phyloP scores from a whole-genome alignment of 768 basidiomycete species.

The Rhodotorula paludigena region DNA sequence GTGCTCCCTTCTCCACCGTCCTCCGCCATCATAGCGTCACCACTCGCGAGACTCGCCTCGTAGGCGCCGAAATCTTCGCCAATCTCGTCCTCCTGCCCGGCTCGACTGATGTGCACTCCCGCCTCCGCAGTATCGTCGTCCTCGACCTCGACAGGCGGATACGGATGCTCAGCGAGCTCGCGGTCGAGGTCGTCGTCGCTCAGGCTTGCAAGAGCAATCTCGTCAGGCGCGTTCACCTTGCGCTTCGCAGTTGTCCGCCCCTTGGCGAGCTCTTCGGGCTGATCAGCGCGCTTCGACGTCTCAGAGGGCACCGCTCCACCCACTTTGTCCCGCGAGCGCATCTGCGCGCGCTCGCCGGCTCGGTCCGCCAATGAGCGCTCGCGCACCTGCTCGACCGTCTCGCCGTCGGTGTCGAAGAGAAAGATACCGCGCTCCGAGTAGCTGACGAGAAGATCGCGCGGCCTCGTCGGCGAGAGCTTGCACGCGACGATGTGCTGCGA shows the following conservation, averaged over 20 bases:
- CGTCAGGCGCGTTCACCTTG: neutral
- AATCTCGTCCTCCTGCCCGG: neutral
- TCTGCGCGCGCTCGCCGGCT: no score
- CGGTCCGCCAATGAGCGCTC: no score
- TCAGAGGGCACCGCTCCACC: no score
- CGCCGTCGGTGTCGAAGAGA: constrained; percentile 37
- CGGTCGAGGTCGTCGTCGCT: neutral
- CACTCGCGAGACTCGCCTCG: no score
- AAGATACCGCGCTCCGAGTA: constrained; percentile 36
- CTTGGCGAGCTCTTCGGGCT: no score
- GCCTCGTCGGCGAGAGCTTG: constrained; percentile 29
- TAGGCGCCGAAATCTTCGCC: no score
- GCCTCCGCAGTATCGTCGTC: no score
- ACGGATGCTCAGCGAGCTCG: neutral
- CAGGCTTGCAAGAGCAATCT: neutral
- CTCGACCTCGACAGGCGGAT: no score
- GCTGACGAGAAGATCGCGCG: constrained; percentile 36
- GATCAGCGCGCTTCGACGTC: no score
- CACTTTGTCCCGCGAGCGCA: no score
- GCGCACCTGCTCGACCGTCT: neutral
- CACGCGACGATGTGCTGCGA: constrained; percentile 36
- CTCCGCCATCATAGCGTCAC: neutral
- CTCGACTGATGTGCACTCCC: no score
- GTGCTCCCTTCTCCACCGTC: neutral
- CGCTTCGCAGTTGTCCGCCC: no score